Percentiles rank a stretch among this genome's conserved stretches.
Evolutionary conservation across 768 basidiomycete genomes (phyloP).

Genomic region (Lactarius evosmus): DNA sequence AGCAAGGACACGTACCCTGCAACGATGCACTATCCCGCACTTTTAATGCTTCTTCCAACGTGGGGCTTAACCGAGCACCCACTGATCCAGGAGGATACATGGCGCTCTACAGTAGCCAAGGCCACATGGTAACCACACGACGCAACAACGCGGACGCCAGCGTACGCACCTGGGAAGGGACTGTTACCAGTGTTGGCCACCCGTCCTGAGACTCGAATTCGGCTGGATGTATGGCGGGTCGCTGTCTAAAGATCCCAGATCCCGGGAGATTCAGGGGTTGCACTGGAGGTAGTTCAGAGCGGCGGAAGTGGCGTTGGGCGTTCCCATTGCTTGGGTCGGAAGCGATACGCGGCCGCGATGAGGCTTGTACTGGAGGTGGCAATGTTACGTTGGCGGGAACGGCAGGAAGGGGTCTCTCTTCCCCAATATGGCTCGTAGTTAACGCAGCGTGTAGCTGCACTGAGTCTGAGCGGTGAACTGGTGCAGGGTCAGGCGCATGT

Average conservation of each 20-base stretch:
- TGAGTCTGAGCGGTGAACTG: not conserved
- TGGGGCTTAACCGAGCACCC: not conserved
- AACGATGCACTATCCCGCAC: not conserved
- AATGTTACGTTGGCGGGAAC: not conserved
- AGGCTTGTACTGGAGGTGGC: not conserved
- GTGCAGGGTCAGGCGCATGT: not conserved
- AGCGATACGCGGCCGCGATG: not conserved
- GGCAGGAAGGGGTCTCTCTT: not conserved
- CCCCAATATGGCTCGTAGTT: not conserved
- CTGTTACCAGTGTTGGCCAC: not conserved
- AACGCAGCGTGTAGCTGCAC: not conserved
- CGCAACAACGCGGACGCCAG: not conserved
- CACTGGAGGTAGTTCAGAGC: not conserved
- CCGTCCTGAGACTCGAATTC: not conserved
- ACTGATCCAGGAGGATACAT: not conserved
- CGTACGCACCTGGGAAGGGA: not conserved
- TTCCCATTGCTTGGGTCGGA: not conserved
- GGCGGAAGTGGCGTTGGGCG: not conserved
- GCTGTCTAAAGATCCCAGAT: not conserved
- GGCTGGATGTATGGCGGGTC: not conserved
- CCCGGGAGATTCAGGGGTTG: not conserved
- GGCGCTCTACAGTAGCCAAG: not conserved
- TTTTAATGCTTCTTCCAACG: not conserved
- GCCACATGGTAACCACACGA: not conserved
- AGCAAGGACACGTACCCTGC: not conserved